Evolutionary conservation across 2,329 filamentous ascomycete species (phyloP).

Genomic region (Furcasterigmium sp.): DNA sequence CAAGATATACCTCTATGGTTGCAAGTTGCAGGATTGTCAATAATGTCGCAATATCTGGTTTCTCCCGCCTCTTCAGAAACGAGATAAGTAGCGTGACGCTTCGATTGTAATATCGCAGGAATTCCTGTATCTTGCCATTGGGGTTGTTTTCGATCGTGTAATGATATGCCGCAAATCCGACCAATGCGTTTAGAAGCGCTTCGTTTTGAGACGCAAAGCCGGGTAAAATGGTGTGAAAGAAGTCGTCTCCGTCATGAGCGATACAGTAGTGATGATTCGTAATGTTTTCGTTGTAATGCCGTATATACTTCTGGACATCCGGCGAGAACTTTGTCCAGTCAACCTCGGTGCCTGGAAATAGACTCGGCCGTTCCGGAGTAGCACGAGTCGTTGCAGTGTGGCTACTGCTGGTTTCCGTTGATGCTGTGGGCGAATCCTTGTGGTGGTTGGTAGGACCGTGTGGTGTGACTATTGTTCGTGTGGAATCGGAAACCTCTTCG

Average conservation of each 20-base stretch:
- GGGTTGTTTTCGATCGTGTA: constrained; percentile 61
- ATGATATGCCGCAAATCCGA: constrained; percentile 86
- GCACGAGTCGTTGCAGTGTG: constrained; percentile 21
- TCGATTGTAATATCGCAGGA: constrained; percentile 85
- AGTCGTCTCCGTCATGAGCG: constrained; percentile 63
- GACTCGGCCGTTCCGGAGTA: constrained; percentile 14
- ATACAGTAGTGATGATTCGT: constrained; percentile 80
- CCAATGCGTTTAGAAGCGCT: constrained; percentile 77
- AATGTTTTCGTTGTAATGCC: constrained; percentile 73
- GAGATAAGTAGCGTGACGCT: constrained; percentile 73
- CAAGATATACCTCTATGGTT: constrained; percentile 72
- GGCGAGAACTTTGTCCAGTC: constrained; percentile 56
- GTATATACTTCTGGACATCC: constrained; percentile 73
- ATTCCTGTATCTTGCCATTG: constrained; percentile 70
- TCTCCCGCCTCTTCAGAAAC: constrained; percentile 65
- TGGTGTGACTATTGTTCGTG: too few relatives aligned
- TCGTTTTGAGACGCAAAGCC: constrained; percentile 69
- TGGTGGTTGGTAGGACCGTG: too few relatives aligned
- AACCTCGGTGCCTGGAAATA: constrained; percentile 14
- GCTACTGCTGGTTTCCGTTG: constrained; percentile 35
- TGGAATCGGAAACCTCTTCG: constrained; percentile 49
- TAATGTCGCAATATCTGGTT: constrained; percentile 68
- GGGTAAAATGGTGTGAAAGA: constrained; percentile 68
- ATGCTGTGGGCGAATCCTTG: constrained; percentile 49
- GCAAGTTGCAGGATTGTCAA: constrained; percentile 87